phyloP scores from a whole-genome alignment of 768 basidiomycete genomes.

The Boletellus emodensis region DNA sequence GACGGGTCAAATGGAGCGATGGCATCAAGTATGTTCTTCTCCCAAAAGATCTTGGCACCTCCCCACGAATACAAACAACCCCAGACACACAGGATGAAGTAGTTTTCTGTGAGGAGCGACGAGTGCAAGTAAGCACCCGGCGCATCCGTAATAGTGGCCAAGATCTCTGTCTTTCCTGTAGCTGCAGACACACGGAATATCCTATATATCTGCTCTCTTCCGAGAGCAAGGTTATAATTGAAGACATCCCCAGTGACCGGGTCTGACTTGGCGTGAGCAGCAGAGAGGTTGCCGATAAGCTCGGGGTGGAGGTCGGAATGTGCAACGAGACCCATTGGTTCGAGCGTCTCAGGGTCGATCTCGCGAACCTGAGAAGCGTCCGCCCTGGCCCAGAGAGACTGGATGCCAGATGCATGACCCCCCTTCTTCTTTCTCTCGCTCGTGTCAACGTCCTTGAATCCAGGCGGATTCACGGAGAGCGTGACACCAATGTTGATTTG shows the following conservation, averaged over 20 bases:
- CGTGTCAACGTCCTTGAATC: conserved; percentile 21
- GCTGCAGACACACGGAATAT: conserved; percentile 34
- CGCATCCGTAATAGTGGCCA: conserved; percentile 37
- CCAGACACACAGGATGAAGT: conserved; percentile 37
- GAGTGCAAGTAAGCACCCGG: conserved; percentile 39
- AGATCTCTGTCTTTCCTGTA: conserved; percentile 30
- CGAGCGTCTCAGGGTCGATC: conserved; percentile 36
- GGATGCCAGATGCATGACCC: conserved; percentile 24
- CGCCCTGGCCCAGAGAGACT: conserved; percentile 31
- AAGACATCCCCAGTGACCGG: conserved; percentile 33
- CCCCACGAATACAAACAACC: conserved; percentile 27
- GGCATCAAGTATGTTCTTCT: conserved; percentile 32
- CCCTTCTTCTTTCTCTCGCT: conserved; percentile 18
- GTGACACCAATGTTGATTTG: conserved; percentile 27
- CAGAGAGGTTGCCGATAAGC: conserved; percentile 32
- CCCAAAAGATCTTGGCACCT: conserved; percentile 27
- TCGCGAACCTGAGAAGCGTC: conserved; percentile 29
- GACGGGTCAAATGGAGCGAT: conserved; percentile 31
- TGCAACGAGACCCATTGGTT: conserved; percentile 29
- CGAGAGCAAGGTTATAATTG: conserved; percentile 35
- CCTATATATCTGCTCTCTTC: conserved; percentile 25
- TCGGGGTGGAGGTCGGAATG: conserved; percentile 31
- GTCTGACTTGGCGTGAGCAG: conserved; percentile 38
- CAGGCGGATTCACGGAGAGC: conserved; percentile 29
- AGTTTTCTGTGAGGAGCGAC: conserved; percentile 35